Conservation (phyloP, 2,329 filamentous ascomycete species). For the Thielaviopsis musarum region DNA sequence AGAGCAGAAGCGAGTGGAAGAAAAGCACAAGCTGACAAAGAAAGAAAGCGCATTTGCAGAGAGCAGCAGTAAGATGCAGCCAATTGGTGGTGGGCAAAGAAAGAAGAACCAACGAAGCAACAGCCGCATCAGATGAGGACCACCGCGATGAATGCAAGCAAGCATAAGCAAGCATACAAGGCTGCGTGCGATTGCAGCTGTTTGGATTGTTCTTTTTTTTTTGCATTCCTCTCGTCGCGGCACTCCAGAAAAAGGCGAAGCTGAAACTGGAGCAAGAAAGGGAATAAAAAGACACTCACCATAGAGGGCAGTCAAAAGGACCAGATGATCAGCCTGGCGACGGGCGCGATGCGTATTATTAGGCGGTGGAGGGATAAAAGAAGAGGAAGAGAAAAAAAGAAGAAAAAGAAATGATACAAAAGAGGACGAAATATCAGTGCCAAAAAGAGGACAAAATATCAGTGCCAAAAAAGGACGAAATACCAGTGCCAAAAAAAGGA, state of each 20-base stretch:
- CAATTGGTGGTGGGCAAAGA: neutral
- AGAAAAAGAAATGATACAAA: constrained; percentile 21
- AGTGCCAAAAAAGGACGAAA: constrained; percentile 12
- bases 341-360: constrained; percentile 28
- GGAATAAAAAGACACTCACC: constrained; percentile 26
- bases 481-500: neutral
- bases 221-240: neutral
- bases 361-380: neutral
- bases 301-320: constrained; percentile 32
- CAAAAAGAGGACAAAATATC: neutral
- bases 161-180: neutral
- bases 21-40: neutral
- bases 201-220: neutral
- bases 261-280: neutral
- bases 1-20: no score
- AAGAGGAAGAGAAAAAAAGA: constrained; percentile 15
- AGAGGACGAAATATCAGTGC: neutral
- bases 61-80: neutral
- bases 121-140: neutral
- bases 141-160: neutral
- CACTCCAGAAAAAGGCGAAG: neutral
- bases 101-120: neutral
- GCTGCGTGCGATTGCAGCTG: neutral
- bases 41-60: neutral
- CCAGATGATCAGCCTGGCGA: constrained; percentile 27